Conservation (phyloP, 768 basidiomycete species). For the Exsudoporus frostii region DNA sequence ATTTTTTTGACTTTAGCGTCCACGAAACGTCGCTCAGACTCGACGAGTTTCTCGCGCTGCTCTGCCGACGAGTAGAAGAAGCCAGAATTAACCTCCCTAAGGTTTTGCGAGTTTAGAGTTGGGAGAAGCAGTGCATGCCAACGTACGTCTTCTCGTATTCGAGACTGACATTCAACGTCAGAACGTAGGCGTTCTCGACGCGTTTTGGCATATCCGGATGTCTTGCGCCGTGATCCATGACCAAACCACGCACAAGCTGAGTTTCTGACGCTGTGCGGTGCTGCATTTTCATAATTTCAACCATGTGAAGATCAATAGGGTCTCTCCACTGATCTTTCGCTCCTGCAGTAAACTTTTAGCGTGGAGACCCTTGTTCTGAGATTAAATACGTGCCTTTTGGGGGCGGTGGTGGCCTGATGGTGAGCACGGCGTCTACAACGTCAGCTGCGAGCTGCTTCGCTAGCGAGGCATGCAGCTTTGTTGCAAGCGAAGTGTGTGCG, state of each 20-base stretch:
- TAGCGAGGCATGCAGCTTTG: constrained; percentile 80
- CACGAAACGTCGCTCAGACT: constrained; percentile 91
- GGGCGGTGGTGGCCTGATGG: constrained; percentile 73
- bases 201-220: constrained; percentile 99
- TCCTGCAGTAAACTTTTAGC: constrained; percentile 39
- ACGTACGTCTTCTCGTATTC: constrained; percentile 99
- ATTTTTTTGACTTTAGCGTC: constrained; percentile 95
- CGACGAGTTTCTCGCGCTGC: constrained; percentile 97
- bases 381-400: constrained; percentile 46
- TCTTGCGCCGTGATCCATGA: constrained; percentile 94
- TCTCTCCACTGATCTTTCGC: constrained; percentile 69
- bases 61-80: constrained; percentile 99
- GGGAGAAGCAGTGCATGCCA: constrained; percentile 9
- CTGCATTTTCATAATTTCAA: constrained; percentile 99
- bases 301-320: constrained; percentile 98
- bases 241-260: constrained; percentile 90
- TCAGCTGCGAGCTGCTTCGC: constrained; percentile 88
- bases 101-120: constrained; percentile 19
- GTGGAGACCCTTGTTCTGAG: constrained; percentile 25
- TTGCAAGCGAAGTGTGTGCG: constrained; percentile 92
- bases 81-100: constrained; percentile 96
- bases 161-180: constrained; percentile 94
- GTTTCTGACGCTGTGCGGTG: constrained; percentile 98
- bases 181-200: constrained; percentile 91
- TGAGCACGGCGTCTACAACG: constrained; percentile 91